Conservation (phyloP, 257 asterid species). For the Euphrasia confusa region DNA sequence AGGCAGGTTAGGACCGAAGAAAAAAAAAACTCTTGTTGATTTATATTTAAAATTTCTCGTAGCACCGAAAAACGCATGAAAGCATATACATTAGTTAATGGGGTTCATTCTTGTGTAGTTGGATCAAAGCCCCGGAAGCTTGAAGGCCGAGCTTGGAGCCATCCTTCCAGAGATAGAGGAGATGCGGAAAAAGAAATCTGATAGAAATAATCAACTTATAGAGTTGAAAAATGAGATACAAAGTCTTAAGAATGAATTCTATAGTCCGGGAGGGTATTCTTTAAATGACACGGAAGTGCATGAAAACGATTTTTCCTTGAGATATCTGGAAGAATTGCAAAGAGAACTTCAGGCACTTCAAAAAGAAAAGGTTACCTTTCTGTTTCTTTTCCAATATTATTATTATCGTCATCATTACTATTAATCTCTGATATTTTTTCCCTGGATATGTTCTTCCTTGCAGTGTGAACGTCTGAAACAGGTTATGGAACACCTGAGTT, state of each 20-base stretch:
- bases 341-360: slow-evolving; percentile 74
- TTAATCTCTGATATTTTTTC: slow-evolving; percentile 20
- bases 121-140: slow-evolving; percentile 68
- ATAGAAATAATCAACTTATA: slow-evolving; percentile 66
- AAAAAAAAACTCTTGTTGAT: background rate
- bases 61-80: slow-evolving; percentile 3
- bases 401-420: slow-evolving; percentile 3
- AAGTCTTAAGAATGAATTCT: slow-evolving; percentile 60
- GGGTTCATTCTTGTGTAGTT: slow-evolving; percentile 38
- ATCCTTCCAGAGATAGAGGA: slow-evolving; percentile 85
- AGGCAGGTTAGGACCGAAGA: slow-evolving; percentile 58
- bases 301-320: slow-evolving; percentile 71
- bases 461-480: slow-evolving; percentile 89
- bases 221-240: slow-evolving; percentile 65
- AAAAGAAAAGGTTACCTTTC: slow-evolving; percentile 64
- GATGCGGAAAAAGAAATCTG: slow-evolving; percentile 77
- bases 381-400: slow-evolving; percentile 1
- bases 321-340: slow-evolving; percentile 81
- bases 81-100: background rate
- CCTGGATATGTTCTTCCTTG: slow-evolving; percentile 28
- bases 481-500: slow-evolving; percentile 60
- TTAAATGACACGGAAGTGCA: slow-evolving; percentile 38
- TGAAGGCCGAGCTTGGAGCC: slow-evolving; percentile 74
- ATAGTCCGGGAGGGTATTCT: slow-evolving; percentile 33
- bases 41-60: background rate